These are phyloP conservation scores for Apiospora aurea DNA, from an alignment of 2,329 filamentous ascomycete genomes.

Conservation along the genomic window DNA sequence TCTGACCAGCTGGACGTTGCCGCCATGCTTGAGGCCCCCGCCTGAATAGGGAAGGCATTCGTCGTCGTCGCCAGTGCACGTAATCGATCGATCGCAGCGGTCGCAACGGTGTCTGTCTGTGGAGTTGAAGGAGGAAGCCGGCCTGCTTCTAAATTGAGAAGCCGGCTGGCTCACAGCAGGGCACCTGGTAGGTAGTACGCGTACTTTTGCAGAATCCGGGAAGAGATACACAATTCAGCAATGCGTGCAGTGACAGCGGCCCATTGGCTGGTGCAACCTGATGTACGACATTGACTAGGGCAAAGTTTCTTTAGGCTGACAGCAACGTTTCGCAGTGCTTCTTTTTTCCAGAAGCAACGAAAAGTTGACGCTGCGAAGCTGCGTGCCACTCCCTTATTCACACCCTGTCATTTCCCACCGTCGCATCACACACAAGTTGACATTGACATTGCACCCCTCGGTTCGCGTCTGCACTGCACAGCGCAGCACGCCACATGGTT, in stretches of 20 bases:
- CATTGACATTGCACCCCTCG: neutral
- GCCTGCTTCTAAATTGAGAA: neutral
- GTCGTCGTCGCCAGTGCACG: neutral
- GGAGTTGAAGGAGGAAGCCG: neutral
- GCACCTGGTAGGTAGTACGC: neutral
- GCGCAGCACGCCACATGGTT: neutral
- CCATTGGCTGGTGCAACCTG: neutral
- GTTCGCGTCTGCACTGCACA: neutral
- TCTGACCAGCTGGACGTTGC: neutral
- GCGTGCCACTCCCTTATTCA: neutral
- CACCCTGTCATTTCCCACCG: conserved; percentile 16
- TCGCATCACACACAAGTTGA: neutral
- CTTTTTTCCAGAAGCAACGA: neutral
- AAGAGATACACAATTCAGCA: neutral
- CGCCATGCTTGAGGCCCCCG: neutral
- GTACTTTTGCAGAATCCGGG: neutral
- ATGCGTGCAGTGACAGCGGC: neutral
- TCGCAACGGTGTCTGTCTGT: neutral
- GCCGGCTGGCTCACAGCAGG: neutral
- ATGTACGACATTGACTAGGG: neutral
- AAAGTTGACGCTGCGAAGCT: neutral
- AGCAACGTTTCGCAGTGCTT: neutral
- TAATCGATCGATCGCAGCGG: conserved; percentile 1
- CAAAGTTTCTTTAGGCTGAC: conserved; percentile 13
- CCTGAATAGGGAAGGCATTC: neutral